Conservation (phyloP, 345 rosid genomes). For the Populus pruinosa region DNA sequence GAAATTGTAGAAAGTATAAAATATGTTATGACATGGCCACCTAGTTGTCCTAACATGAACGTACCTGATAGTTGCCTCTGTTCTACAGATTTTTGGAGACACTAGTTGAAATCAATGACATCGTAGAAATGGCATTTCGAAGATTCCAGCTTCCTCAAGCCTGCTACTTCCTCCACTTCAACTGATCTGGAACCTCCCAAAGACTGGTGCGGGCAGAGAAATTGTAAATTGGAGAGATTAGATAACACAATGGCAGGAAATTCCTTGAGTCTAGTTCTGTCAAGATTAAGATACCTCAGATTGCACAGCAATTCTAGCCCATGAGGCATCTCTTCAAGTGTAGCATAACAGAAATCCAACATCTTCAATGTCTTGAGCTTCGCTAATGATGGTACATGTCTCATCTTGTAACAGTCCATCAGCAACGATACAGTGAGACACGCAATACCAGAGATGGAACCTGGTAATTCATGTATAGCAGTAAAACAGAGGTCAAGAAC, state of each 20-base stretch:
- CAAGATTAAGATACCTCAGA: slow-evolving; percentile 17
- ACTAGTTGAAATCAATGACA: not conserved
- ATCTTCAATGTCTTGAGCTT: slow-evolving; percentile 4
- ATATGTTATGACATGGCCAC: not conserved
- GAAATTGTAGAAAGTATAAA: not conserved
- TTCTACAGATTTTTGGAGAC: not conserved
- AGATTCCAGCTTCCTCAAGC: slow-evolving; percentile 7
- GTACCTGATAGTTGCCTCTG: not conserved
- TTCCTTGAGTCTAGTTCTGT: not conserved
- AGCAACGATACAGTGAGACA: slow-evolving; percentile 9
- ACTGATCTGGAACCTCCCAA: not conserved
- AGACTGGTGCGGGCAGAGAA: not conserved
- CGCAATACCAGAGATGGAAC: slow-evolving; percentile 1
- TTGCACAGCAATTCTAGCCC: slow-evolving; percentile 12
- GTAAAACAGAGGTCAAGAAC: slow-evolving; percentile 24
- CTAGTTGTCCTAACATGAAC: not conserved
- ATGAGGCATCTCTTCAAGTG: slow-evolving; percentile 10
- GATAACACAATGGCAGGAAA: not conserved
- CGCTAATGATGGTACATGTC: slow-evolving; percentile 6
- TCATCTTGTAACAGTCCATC: not conserved
- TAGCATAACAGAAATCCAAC: slow-evolving; percentile 6
- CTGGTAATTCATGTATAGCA: not conserved
- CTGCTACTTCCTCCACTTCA: not conserved
- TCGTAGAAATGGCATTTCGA: not conserved
- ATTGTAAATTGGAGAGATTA: not conserved